Evolutionary conservation across 2,329 filamentous ascomycete genomes (phyloP).

Genomic region (Apiospora kogelbergensis): DNA sequence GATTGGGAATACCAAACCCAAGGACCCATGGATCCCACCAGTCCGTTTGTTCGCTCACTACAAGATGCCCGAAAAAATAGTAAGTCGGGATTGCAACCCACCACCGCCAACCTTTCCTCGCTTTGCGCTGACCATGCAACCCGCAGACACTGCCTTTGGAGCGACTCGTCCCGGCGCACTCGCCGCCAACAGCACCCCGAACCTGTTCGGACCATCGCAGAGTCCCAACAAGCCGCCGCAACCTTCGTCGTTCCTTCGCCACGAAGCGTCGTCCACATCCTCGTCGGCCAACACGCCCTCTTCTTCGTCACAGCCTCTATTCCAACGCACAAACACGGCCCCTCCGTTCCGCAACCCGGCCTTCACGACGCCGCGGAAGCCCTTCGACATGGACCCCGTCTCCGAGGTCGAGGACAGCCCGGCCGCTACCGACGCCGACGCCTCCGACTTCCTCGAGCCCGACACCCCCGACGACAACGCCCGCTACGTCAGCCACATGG

Average conservation of each 20-base stretch:
- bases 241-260: conserved; percentile 31
- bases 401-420: conserved; percentile 63
- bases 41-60: conserved; percentile 58
- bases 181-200: not conserved
- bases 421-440: conserved; percentile 49
- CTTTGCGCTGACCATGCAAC: not conserved
- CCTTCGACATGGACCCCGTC: conserved; percentile 51
- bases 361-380: conserved; percentile 63
- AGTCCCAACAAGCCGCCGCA: conserved; percentile 42
- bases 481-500: conserved; percentile 41
- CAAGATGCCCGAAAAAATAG: conserved; percentile 41
- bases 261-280: not conserved
- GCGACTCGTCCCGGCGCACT: not conserved
- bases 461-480: conserved; percentile 38
- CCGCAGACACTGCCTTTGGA: conserved; percentile 4
- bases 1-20: conserved; percentile 64
- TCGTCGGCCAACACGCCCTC: conserved; percentile 31
- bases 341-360: conserved; percentile 62
- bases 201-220: not conserved
- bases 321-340: conserved; percentile 42
- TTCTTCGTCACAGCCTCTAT: conserved; percentile 35
- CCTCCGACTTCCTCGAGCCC: conserved; percentile 50
- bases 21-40: conserved; percentile 59
- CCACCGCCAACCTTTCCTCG: not conserved
- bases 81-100: conserved; percentile 27